A percentile compares a stretch with the other conserved stretches of the same genome.
phyloP scores from a whole-genome alignment of 2,329 filamentous ascomycete genomes.

The Calonectria leucothoes region DNA sequence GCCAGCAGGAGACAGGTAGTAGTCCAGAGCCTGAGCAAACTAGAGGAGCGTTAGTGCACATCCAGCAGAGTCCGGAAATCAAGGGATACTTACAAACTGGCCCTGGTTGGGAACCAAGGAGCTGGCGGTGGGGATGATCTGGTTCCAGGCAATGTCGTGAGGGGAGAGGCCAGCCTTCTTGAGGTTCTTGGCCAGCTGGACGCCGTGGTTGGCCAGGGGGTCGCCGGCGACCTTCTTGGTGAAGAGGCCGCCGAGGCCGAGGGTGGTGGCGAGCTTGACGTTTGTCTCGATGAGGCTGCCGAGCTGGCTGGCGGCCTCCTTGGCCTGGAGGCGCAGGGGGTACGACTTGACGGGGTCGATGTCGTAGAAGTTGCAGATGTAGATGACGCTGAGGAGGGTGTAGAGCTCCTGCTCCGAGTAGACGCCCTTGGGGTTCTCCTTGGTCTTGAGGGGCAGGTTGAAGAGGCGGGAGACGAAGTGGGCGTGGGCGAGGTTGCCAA shows the following conservation, averaged over 20 bases:
- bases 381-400: conserved; percentile 74
- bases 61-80: no score
- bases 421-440: conserved; percentile 68
- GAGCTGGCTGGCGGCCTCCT: conserved; percentile 68
- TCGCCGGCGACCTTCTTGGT: conserved; percentile 63
- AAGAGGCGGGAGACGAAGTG: conserved; percentile 73
- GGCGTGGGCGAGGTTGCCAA: conserved; percentile 75
- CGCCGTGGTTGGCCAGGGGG: conserved; percentile 71
- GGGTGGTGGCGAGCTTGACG: conserved; percentile 67
- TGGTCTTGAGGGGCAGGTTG: conserved; percentile 74
- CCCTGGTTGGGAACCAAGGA: conserved; percentile 78
- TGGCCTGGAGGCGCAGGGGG: conserved; percentile 68
- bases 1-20: conserved; percentile 72
- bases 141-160: conserved; percentile 77
- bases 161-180: conserved; percentile 71
- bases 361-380: conserved; percentile 73
- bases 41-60: conserved; percentile 45
- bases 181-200: conserved; percentile 72
- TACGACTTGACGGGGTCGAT: conserved; percentile 75
- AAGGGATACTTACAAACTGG: conserved; percentile 65
- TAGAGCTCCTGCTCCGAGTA: conserved; percentile 68
- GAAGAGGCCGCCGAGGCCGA: conserved; percentile 58
- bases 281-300: conserved; percentile 72
- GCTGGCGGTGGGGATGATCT: conserved; percentile 75
- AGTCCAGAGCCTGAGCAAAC: conserved; percentile 80